Evolutionary conservation across 441 rosid genomes (phyloP), one percentile per base, ranked within the genome.

Genomic region (Bruguiera hainesii): DNA sequence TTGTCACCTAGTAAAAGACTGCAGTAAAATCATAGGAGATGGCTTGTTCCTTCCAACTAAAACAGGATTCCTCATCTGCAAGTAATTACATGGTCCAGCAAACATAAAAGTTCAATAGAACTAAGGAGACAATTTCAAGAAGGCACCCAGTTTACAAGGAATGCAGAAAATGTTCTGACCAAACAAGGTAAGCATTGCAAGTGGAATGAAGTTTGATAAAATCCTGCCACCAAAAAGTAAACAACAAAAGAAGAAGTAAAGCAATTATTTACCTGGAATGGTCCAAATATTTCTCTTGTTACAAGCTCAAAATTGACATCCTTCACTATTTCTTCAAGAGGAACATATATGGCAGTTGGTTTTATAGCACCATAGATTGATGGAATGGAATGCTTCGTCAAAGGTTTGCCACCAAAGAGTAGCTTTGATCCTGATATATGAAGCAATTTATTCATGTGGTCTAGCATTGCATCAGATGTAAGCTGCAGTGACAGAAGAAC

Each of bases 231-330:
- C n/a, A 52, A 6, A 6, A 11, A 26, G 5, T 5, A 66, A 11
- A 19, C 7, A 3, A 64, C 11, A 1, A 52, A 42, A 11, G 21
- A 49, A 13, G n/a, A 49, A 60, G 10, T 16, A 1, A 18, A 33
- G 37, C 26, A 28, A 58, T 6, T 37, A 60, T 52, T 72, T 74
- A 91, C 99, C 99, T 95, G 99, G 77, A 95, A 95, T 20, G 98
- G 98, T 76, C 99, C 99, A 56, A 95, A 95, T 63, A 95, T 86
- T 79, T 95, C 98, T 72, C 78, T 84, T 0, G 89, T 95, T 48
- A 90, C 99, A 49, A 95, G 89, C 73, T 85, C 89, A 56, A 76
- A 95, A 70, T 85, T 83, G 52, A 69, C 63, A 20, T 81, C 95
- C 76, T 89, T 90, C 65, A 91, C 74, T 62, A 95, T 85, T 83